phyloP scores from a whole-genome alignment of 1,139 yeast genomes.

The Pichia sp. region DNA sequence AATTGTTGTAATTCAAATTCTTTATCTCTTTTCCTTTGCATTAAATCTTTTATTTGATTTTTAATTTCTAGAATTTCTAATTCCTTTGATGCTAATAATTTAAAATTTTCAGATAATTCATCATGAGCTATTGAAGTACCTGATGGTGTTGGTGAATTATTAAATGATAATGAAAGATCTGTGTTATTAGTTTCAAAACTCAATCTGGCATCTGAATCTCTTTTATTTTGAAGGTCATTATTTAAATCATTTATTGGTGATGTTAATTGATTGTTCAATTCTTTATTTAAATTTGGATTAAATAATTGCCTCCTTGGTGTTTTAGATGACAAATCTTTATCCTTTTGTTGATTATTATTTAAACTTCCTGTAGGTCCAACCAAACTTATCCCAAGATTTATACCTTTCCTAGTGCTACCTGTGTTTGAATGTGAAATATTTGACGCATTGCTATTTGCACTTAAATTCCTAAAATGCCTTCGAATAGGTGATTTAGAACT shows the following conservation, averaged over 20 bases:
- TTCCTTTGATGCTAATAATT: constrained; percentile 55
- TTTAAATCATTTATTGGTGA: background rate
- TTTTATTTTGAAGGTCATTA: background rate
- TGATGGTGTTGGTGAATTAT: constrained; percentile 7
- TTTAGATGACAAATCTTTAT: background rate
- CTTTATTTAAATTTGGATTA: background rate
- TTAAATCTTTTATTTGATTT: constrained; percentile 38
- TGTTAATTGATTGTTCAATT: background rate
- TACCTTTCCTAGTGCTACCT: constrained; percentile 22
- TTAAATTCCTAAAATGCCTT: constrained; percentile 19
- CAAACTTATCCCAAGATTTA: constrained; percentile 27
- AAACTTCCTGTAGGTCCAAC: constrained; percentile 16
- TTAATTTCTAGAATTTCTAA: constrained; percentile 54
- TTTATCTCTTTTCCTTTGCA: constrained; percentile 28
- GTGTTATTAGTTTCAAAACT: constrained; percentile 7
- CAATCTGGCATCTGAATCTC: constrained; percentile 4
- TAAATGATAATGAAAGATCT: constrained; percentile 4
- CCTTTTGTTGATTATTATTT: background rate
- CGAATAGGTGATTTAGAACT: constrained; percentile 11
- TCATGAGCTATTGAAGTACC: background rate
- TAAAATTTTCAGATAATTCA: constrained; percentile 44
- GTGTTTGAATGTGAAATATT: constrained; percentile 5
- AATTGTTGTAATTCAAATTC: constrained; percentile 33
- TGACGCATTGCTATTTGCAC: constrained; percentile 17
- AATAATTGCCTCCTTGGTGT: constrained; percentile 13